These are phyloP conservation scores for Phytophthora pistaciae DNA, from an alignment of 352 stramenopile species.

Conservation along the genomic window DNA sequence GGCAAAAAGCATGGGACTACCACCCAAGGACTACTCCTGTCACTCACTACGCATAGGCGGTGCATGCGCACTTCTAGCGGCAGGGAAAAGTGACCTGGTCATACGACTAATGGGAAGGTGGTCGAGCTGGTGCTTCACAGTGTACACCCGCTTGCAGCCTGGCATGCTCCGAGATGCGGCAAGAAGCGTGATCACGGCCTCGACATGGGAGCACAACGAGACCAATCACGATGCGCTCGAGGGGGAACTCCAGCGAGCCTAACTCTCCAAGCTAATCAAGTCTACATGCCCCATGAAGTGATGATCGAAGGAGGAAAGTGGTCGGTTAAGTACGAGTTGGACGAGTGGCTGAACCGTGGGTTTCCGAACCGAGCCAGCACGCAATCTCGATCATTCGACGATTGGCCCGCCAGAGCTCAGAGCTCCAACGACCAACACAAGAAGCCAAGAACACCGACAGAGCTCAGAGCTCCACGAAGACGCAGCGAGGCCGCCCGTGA, in stretches of 20 bases:
- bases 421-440: too few species aligned
- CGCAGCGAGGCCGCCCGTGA: too few species aligned
- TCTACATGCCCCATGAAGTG: too few species aligned
- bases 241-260: slow-evolving; percentile 25
- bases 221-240: slow-evolving; percentile 10
- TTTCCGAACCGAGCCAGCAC: too few species aligned
- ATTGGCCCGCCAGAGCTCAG: too few species aligned
- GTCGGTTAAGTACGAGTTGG: too few species aligned
- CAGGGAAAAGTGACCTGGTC: slow-evolving; percentile 34
- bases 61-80: slow-evolving; percentile 30
- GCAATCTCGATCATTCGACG: too few species aligned
- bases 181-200: slow-evolving; percentile 45
- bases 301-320: too few species aligned
- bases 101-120: slow-evolving; percentile 31
- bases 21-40: slow-evolving; percentile 23
- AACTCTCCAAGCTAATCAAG: slow-evolving; percentile 25
- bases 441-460: too few species aligned
- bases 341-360: too few species aligned
- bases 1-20: slow-evolving; percentile 16
- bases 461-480: too few species aligned
- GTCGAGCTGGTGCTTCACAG: slow-evolving; percentile 41
- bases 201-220: slow-evolving; percentile 28
- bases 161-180: slow-evolving; percentile 36
- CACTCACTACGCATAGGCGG: slow-evolving; percentile 37
- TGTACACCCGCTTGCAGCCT: slow-evolving; percentile 16